Conservation (phyloP, 2,329 filamentous ascomycete genomes). For the Coniochaeta sp. region DNA sequence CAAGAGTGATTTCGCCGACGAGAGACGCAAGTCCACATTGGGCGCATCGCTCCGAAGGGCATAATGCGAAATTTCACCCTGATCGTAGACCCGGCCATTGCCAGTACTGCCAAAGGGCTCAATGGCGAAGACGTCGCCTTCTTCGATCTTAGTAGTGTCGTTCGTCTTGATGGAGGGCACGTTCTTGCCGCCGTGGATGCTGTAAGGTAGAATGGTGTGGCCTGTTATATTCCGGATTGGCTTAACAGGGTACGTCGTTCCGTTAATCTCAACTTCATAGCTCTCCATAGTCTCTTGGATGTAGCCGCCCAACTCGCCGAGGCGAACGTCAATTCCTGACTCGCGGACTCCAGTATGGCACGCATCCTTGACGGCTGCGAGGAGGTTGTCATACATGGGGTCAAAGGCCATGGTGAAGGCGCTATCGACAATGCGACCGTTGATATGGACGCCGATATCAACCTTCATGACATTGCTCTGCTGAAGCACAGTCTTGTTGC, state of each 20-base stretch:
- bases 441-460: conserved; percentile 70
- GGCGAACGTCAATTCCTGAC: conserved; percentile 71
- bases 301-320: conserved; percentile 62
- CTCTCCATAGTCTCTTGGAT: conserved; percentile 75
- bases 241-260: conserved; percentile 61
- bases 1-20: conserved; percentile 61
- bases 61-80: conserved; percentile 72
- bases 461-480: conserved; percentile 67
- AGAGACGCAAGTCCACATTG: conserved; percentile 54
- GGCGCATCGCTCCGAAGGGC: conserved; percentile 56
- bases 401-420: conserved; percentile 69
- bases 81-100: conserved; percentile 67
- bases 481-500: conserved; percentile 64
- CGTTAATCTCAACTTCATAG: conserved; percentile 65
- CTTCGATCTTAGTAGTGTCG: conserved; percentile 78
- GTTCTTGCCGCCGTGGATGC: conserved; percentile 73
- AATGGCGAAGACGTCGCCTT: conserved; percentile 74
- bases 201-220: conserved; percentile 68
- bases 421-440: conserved; percentile 66
- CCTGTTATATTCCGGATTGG: conserved; percentile 66
- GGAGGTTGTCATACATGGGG: conserved; percentile 59
- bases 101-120: conserved; percentile 79
- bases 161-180: conserved; percentile 72
- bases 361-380: conserved; percentile 60
- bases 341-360: conserved; percentile 71